These are phyloP conservation scores for Emericellopsis terricola DNA, from an alignment of 495 filamentous ascomycete genomes.

Conservation along the genomic window DNA sequence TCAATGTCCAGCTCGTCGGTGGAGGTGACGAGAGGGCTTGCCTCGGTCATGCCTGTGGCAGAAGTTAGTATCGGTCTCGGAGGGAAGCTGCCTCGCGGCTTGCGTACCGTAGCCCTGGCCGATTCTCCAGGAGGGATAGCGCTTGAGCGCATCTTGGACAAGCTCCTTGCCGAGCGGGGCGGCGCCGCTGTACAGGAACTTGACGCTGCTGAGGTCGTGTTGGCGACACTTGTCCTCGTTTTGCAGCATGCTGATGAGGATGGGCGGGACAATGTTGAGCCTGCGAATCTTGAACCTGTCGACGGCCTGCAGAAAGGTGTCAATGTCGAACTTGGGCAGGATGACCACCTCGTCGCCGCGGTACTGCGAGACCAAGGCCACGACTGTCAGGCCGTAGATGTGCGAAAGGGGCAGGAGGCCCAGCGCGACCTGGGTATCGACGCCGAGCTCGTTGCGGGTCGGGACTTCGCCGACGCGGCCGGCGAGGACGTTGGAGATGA, in stretches of 20 bases:
- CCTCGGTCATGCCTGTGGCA: conserved; percentile 57
- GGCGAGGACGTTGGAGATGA: conserved; percentile 70
- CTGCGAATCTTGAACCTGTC: conserved; percentile 53
- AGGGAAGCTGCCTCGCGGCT: conserved; percentile 5
- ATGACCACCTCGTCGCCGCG: conserved; percentile 64
- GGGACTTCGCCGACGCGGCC: conserved; percentile 35
- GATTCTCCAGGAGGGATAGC: conserved; percentile 48
- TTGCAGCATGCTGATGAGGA: conserved; percentile 66
- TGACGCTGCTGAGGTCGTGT: conserved; percentile 58
- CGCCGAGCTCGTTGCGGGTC: conserved; percentile 14
- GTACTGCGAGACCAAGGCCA: conserved; percentile 48
- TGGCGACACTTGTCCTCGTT: conserved; percentile 41
- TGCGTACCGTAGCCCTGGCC: conserved; percentile 61
- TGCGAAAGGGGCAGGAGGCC: conserved; percentile 73
- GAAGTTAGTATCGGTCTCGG: neutral
- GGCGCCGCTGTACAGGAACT: conserved; percentile 56
- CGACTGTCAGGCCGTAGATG: conserved; percentile 71
- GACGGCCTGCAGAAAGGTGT: conserved; percentile 43
- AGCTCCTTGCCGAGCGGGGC: conserved; percentile 73
- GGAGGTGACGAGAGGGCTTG: conserved; percentile 51
- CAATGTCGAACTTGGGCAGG: conserved; percentile 73
- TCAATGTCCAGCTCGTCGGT: conserved; percentile 49
- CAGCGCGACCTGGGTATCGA: conserved; percentile 40
- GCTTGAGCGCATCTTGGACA: conserved; percentile 41
- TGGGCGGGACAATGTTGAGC: conserved; percentile 67